phyloP scores from a whole-genome alignment of 1,284 basidiomycete species.

The Leccinum olivaceoglutinosum region DNA sequence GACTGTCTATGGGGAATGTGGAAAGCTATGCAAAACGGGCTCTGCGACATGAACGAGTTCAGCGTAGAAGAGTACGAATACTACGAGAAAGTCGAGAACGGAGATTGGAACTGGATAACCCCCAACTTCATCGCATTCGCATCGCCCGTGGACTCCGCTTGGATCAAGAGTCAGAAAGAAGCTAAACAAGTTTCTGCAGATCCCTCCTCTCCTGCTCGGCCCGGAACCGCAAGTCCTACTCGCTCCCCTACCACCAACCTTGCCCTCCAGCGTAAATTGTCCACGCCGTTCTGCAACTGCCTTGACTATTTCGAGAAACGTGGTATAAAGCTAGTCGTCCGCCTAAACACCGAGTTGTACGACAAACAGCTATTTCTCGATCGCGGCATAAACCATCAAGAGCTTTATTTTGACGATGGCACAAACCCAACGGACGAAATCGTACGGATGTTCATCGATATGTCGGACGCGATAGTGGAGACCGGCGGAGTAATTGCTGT shows the following conservation, averaged over 20 bases:
- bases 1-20: slow-evolving; percentile 94
- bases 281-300: slow-evolving; percentile 80
- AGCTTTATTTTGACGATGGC: slow-evolving; percentile 98
- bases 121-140: slow-evolving; percentile 95
- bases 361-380: slow-evolving; percentile 82
- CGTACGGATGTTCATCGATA: slow-evolving; percentile 83
- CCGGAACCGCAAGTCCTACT: slow-evolving; percentile 19
- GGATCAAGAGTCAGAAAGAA: slow-evolving; percentile 70
- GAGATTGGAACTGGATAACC: slow-evolving; percentile 97
- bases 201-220: slow-evolving; percentile 30
- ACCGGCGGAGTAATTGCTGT: slow-evolving; percentile 82
- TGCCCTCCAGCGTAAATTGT: slow-evolving; percentile 71
- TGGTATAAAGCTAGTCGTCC: slow-evolving; percentile 87
- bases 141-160: slow-evolving; percentile 79
- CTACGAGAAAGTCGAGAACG: slow-evolving; percentile 94
- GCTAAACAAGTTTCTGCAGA: slow-evolving; percentile 49
- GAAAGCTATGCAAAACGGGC: slow-evolving; percentile 86
- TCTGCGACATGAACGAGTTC: slow-evolving; percentile 92
- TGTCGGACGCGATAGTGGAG: slow-evolving; percentile 76
- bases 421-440: slow-evolving; percentile 96
- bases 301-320: slow-evolving; percentile 88
- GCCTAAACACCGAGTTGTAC: slow-evolving; percentile 93
- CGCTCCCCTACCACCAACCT: slow-evolving; percentile 35
- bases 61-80: slow-evolving; percentile 86
- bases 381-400: slow-evolving; percentile 84